Evolutionary conservation across 768 basidiomycete genomes (phyloP), one percentile per base, ranked within the genome.

Genomic region (Lactarius hatsudake): DNA sequence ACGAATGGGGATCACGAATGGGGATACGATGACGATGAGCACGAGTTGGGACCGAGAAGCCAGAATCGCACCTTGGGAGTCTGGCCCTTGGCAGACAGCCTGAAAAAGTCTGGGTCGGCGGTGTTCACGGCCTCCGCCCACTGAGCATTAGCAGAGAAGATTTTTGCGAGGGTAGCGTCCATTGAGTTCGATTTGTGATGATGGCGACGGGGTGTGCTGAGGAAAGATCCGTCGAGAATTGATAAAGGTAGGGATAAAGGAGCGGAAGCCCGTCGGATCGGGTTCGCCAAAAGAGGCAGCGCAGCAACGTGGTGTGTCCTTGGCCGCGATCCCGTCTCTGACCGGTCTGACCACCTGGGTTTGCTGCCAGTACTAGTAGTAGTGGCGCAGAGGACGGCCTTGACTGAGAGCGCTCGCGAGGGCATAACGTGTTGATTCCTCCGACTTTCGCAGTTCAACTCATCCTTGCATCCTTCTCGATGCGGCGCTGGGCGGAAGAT

Each of bases 111-210:
- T 1, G 89, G 86, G 18, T 90, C 84, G 17, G 80, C 73, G 13
- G 73, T 64, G 34, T 81, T 73, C 66, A 93, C 85, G 48, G 84
- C 81, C 32, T 79, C 72, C 0, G 91, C 87, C 93, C 93, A 96
- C 67, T 84, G 81, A 4, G 80, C 77, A 76, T 96, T 96, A 51
- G 74, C 74, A 26, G 76, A 71, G 69, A 87, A 76, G 48, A 86
- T 74, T 3, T 74, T 71, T 32, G 72, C 68, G 62, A 81, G 66
- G 17, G 60, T 38, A 8, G 59, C 23, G 43, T 75, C 73, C 71
- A 71, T 71, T 0, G 45, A 40, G 1, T 28, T 32, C 20, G 48
- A 36, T 23, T 17, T 17, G 38, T 59, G 38, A 10, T 51, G 30
- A 36, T 51, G 57, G 26, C 32, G 48, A 48, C 5, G 32, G 13